Evolutionary conservation across 495 filamentous ascomycete genomes (phyloP).

Genomic region (Talaromyces liani): DNA sequence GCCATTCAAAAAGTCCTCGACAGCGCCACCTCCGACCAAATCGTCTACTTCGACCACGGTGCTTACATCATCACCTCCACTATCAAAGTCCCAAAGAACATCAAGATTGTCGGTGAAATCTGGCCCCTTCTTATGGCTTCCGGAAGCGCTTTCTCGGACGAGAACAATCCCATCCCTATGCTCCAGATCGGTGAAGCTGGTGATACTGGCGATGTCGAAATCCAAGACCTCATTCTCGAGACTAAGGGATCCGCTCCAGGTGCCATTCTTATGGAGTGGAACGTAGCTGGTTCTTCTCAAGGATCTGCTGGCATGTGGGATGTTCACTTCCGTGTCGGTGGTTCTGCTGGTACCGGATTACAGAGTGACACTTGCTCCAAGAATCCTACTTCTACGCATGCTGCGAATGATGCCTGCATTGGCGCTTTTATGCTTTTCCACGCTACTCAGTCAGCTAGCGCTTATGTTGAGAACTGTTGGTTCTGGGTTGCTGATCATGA

Average conservation of each 20-base stretch:
- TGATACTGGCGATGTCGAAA: conserved; percentile 60
- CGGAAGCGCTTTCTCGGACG: conserved; percentile 63
- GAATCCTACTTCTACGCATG: conserved; percentile 48
- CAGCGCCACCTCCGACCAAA: conserved; percentile 47
- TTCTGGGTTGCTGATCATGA: conserved; percentile 94
- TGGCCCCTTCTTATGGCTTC: conserved; percentile 85
- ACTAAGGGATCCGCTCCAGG: conserved; percentile 57
- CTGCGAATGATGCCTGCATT: conserved; percentile 52
- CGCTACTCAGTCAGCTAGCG: conserved; percentile 58
- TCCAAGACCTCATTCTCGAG: conserved; percentile 59
- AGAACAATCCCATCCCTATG: conserved; percentile 61
- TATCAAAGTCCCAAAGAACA: conserved; percentile 70
- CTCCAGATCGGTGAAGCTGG: conserved; percentile 67
- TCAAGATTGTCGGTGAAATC: conserved; percentile 80
- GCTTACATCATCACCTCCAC: conserved; percentile 82
- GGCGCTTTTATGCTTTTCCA: conserved; percentile 80
- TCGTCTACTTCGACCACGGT: conserved; percentile 76
- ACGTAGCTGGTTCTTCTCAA: conserved; percentile 57
- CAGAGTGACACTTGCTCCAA: conserved; percentile 71
- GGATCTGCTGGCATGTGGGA: conserved; percentile 84
- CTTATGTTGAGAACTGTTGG: conserved; percentile 90
- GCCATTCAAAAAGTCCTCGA: conserved; percentile 68
- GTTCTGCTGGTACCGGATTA: conserved; percentile 70
- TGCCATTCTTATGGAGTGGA: conserved; percentile 89
- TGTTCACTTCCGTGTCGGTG: conserved; percentile 79